These are phyloP conservation scores for Sporothrix globosa DNA, from an alignment of 2,329 filamentous ascomycete species.

Conservation along the genomic window DNA sequence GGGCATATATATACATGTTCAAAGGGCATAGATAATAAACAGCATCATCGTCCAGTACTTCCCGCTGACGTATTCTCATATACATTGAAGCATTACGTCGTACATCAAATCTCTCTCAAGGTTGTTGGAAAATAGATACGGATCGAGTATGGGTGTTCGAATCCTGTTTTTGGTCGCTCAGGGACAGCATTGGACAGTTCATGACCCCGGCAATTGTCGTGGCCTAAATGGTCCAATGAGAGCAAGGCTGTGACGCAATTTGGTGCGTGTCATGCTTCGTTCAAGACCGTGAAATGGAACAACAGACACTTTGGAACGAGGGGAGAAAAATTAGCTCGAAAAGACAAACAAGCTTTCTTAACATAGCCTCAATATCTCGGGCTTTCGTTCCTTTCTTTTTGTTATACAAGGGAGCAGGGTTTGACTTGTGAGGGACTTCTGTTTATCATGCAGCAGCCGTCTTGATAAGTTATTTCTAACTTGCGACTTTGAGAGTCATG, in stretches of 20 bases:
- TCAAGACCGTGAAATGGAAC: constrained; percentile 4
- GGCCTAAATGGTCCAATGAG: constrained; percentile 14
- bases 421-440: too few relatives aligned
- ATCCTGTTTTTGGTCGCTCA: constrained; percentile 3
- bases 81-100: not conserved
- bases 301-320: not conserved
- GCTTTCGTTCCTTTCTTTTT: not conserved
- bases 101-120: not conserved
- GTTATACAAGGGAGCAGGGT: too few relatives aligned
- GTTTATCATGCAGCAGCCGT: too few relatives aligned
- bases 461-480: too few relatives aligned
- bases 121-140: not conserved
- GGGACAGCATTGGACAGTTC: not conserved
- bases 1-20: not conserved
- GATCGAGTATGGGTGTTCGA: not conserved
- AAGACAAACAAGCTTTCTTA: constrained; percentile 11
- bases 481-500: too few relatives aligned
- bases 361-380: not conserved
- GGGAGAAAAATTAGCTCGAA: not conserved
- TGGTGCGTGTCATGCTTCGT: constrained; percentile 1
- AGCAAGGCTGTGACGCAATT: constrained; percentile 16
- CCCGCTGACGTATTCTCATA: constrained; percentile 4
- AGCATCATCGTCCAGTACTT: not conserved
- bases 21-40: not conserved
- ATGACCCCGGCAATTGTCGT: not conserved